A percentile compares a stretch with the other conserved stretches of the same genome.
Evolutionary conservation across 805 yeast genomes (phyloP).

Genomic region (Metschnikowia peoriensis): DNA sequence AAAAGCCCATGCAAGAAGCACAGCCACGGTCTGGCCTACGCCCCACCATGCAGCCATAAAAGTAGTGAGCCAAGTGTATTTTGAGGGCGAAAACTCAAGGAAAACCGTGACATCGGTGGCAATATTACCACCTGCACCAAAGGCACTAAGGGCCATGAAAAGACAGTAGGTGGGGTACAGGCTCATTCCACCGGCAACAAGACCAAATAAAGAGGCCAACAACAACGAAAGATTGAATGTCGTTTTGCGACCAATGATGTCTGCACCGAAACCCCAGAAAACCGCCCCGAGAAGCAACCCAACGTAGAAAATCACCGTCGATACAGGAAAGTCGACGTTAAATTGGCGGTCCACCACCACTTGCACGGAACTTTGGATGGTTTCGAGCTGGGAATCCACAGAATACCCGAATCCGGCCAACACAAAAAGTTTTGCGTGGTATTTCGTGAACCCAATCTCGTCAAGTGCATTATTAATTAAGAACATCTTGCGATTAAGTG

Average conservation of each 20-base stretch:
- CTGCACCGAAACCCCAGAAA: slow-evolving; percentile 58
- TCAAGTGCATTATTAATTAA: slow-evolving; percentile 55
- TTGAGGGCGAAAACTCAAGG: slow-evolving; percentile 51
- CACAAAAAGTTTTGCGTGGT: slow-evolving; percentile 48
- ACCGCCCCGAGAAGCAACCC: slow-evolving; percentile 54
- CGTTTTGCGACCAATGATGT: slow-evolving; percentile 50
- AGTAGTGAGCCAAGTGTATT: slow-evolving; percentile 51
- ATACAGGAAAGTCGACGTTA: slow-evolving; percentile 41
- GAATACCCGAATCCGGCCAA: slow-evolving; percentile 58
- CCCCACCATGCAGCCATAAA: slow-evolving; percentile 54
- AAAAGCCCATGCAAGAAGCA: slow-evolving; percentile 54
- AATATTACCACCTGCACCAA: slow-evolving; percentile 57
- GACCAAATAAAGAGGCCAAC: slow-evolving; percentile 49
- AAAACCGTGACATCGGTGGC: slow-evolving; percentile 54
- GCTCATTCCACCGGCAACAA: slow-evolving; percentile 52
- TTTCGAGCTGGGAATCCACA: slow-evolving; percentile 41
- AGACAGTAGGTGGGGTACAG: slow-evolving; percentile 50
- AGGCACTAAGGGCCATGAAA: slow-evolving; percentile 43
- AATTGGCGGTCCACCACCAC: slow-evolving; percentile 49
- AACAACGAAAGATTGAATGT: slow-evolving; percentile 53
- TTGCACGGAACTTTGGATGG: slow-evolving; percentile 46
- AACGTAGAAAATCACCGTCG: slow-evolving; percentile 44
- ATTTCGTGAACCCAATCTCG: slow-evolving; percentile 60
- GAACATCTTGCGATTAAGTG: slow-evolving; percentile 39
- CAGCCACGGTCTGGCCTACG: slow-evolving; percentile 55